These are phyloP conservation scores for Calocybe gangraenosa DNA, from an alignment of 768 basidiomycete species.

Conservation along the genomic window DNA sequence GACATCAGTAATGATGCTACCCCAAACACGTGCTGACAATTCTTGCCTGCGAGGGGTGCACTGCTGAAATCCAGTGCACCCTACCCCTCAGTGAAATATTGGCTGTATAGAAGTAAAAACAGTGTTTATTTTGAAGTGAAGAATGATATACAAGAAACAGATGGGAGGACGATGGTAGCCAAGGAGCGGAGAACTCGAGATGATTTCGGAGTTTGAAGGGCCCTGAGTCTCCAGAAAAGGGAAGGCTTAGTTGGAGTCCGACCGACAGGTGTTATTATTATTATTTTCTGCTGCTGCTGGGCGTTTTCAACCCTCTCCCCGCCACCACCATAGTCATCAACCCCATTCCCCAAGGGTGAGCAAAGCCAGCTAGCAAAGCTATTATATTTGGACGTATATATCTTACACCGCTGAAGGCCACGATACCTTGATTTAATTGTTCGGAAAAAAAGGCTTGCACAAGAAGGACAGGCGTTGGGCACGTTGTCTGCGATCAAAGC, in stretches of 20 bases:
- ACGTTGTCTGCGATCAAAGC: constrained; percentile 78
- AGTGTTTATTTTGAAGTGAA: too few relatives aligned
- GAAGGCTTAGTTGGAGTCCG: constrained; percentile 13
- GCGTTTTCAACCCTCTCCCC: constrained; percentile 6
- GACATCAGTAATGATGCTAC: background rate
- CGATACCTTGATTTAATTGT: constrained; percentile 28
- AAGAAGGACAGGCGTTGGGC: constrained; percentile 41
- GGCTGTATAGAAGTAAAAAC: too few relatives aligned
- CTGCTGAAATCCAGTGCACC: too few relatives aligned
- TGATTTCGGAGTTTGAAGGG: constrained; percentile 27
- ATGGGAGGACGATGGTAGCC: too few relatives aligned
- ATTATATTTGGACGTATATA: background rate
- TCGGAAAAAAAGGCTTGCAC: constrained; percentile 48
- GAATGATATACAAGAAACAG: too few relatives aligned
- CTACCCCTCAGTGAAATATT: too few relatives aligned
- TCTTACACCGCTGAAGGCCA: constrained; percentile 9
- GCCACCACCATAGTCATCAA: background rate
- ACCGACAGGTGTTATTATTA: constrained; percentile 17
- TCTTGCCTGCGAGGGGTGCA: too few relatives aligned
- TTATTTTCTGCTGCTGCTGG: background rate
- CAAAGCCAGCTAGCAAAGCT: background rate
- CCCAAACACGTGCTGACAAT: background rate
- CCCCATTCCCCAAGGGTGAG: background rate
- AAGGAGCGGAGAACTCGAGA: background rate
- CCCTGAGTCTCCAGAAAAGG: constrained; percentile 19